phyloP scores from a whole-genome alignment of 208 protist genomes.

The Leishmania mexicana region DNA sequence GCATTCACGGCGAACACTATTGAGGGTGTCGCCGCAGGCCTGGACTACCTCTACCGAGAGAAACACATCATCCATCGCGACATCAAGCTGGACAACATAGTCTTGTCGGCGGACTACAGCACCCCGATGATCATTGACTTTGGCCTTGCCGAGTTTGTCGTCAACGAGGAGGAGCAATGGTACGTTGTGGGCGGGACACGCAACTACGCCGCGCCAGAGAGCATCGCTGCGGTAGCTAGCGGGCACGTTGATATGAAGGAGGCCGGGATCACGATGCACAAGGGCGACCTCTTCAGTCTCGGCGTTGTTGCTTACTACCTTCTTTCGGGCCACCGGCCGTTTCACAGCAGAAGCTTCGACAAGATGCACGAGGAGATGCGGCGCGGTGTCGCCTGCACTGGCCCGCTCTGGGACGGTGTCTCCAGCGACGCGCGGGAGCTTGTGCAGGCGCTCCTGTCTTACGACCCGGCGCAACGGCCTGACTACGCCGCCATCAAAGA shows the following conservation, averaged over 20 bases:
- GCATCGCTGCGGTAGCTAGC: conserved; percentile 45
- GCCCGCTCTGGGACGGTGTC: conserved; percentile 46
- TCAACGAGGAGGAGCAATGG: conserved; percentile 17
- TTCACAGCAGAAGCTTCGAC: conserved; percentile 38
- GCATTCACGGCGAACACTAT: conserved; percentile 67
- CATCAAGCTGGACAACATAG: conserved; percentile 90
- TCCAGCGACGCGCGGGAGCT: conserved; percentile 47
- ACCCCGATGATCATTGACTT: conserved; percentile 86
- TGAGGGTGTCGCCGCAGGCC: conserved; percentile 48
- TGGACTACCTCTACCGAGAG: conserved; percentile 73
- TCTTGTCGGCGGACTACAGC: conserved; percentile 65
- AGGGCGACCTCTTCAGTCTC: conserved; percentile 78
- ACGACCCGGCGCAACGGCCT: conserved; percentile 38
- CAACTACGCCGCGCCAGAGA: conserved; percentile 79
- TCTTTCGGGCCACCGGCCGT: conserved; percentile 45
- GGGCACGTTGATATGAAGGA: conserved; percentile 34
- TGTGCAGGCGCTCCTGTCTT: conserved; percentile 49
- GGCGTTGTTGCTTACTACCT: conserved; percentile 72
- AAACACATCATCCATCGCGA: conserved; percentile 79
- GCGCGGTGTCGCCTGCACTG: conserved; percentile 46
- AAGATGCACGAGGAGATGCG: conserved; percentile 43
- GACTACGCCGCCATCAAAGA: conserved; percentile 32
- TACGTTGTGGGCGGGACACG: conserved; percentile 52
- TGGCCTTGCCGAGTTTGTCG: conserved; percentile 70
- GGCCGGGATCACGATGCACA: conserved; percentile 54